Base-by-base conservation (phyloP, 257 asterid species). In the Ilex aquifolium region DNA sequence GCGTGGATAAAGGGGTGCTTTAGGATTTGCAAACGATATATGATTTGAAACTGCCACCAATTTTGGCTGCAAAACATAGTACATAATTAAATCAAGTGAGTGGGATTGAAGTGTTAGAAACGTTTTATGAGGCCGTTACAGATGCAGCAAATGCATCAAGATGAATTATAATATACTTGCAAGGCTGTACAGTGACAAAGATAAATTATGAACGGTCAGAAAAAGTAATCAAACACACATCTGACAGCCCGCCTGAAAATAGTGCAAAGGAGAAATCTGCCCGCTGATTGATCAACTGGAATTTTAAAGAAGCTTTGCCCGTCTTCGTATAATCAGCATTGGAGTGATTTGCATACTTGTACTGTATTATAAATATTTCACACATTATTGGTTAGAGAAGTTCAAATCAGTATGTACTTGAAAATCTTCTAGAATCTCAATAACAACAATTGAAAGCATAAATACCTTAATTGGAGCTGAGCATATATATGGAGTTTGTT, bases 1-100 rank as follows among this genome's bases (percentile, higher is more conserved):
- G 56, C 97, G 95, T 53, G 98, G 98, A 79, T 78, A 92, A 59
- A 89, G 77, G 3, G 98, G 98, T 52, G 95, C 95, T 69, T 87
- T 92, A 17, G 95, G 97, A 73, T 92, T 88, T 67, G 60, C 70
- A 79, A 92, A 92, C 6, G 95, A 75, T 76, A 92, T 82, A 74
- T 80, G 61, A 69, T 83, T 87, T n/a, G 98, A 92, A 46, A 85
- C 73, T 52, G 95, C 95, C 64, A 85, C 62, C 67, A 92, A 67
- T 70, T 83, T 69, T 36, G 98, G 98, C 97, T 92, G 91, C 84
- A 86, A 67, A 30, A 71, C 66, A 65, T 66, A 63, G 46, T 40
- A n/a, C 44, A 62, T 31, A 75, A 55, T 42, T 11, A 42, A 62
- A 7, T 49, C 54, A 49, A 49, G 5, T 11, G n/a, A 12, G 5